phyloP scores from a whole-genome alignment of 2,329 filamentous ascomycete genomes.

The Trichophyton schoenleinii region DNA sequence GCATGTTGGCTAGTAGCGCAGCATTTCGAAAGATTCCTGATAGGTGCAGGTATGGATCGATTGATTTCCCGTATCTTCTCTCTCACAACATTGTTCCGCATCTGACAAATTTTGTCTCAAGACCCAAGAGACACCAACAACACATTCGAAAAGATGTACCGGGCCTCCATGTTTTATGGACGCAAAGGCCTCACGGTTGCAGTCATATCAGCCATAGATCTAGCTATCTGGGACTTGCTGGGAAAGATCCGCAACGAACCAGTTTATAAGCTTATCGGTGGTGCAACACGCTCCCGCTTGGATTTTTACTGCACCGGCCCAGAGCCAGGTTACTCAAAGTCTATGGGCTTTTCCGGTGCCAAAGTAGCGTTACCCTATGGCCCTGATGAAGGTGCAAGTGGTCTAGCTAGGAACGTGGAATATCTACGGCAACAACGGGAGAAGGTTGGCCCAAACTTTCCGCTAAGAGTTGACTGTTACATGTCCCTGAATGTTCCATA shows the following conservation, averaged over 20 bases:
- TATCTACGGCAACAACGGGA: conserved; percentile 77
- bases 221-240: conserved; percentile 83
- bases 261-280: conserved; percentile 88
- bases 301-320: conserved; percentile 94
- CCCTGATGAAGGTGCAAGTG: conserved; percentile 70
- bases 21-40: conserved; percentile 83
- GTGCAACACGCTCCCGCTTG: conserved; percentile 69
- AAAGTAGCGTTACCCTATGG: conserved; percentile 87
- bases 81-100: neutral
- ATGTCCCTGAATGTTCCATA: conserved; percentile 91
- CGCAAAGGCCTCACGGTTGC: conserved; percentile 82
- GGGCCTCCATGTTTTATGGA: conserved; percentile 90
- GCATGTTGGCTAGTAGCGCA: conserved; percentile 89
- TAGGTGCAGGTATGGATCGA: conserved; percentile 51
- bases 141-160: conserved; percentile 93
- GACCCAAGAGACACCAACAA: conserved; percentile 86
- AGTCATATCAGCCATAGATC: conserved; percentile 86
- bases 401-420: conserved; percentile 77
- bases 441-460: conserved; percentile 76
- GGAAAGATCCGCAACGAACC: conserved; percentile 87
- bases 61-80: neutral
- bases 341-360: conserved; percentile 79
- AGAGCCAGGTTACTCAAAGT: conserved; percentile 64
- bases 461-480: conserved; percentile 91
- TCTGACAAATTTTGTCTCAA: conserved; percentile 17